Conservation (phyloP, 2,329 filamentous ascomycete species). For the Fonsecaea erecta region DNA sequence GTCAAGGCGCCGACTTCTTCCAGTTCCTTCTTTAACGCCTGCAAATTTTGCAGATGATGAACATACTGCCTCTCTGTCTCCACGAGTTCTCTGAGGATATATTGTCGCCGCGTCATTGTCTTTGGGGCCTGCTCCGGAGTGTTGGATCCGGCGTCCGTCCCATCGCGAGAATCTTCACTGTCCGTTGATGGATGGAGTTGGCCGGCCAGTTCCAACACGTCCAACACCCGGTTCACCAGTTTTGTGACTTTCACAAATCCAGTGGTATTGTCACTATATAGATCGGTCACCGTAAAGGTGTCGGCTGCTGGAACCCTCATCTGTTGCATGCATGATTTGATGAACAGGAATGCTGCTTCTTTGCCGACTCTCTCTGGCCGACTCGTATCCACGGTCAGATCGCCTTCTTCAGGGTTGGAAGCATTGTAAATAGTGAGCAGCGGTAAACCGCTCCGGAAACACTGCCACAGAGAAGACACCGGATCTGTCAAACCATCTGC, state of each 20-base stretch:
- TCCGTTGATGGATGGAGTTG: conserved; percentile 66
- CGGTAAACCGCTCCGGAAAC: conserved; percentile 81
- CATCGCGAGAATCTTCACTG: conserved; percentile 40
- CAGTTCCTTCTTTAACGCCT: conserved; percentile 86
- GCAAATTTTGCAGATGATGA: conserved; percentile 91
- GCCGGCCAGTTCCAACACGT: conserved; percentile 78
- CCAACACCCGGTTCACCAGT: conserved; percentile 89
- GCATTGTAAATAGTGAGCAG: conserved; percentile 89
- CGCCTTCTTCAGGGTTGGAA: conserved; percentile 68
- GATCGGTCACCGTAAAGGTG: conserved; percentile 88
- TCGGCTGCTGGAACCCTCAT: conserved; percentile 78
- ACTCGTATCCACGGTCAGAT: conserved; percentile 61
- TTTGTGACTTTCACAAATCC: conserved; percentile 91
- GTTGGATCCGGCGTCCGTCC: conserved; percentile 53
- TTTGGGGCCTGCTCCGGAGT: conserved; percentile 30
- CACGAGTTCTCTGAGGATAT: conserved; percentile 88
- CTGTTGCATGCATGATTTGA: conserved; percentile 84
- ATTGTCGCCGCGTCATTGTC: conserved; percentile 75
- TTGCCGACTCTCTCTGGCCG: conserved; percentile 75
- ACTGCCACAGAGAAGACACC: conserved; percentile 88
- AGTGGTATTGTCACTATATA: conserved; percentile 92
- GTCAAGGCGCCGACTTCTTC: conserved; percentile 86
- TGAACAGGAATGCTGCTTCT: conserved; percentile 87
- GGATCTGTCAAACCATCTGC: conserved; percentile 69
- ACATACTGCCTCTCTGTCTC: conserved; percentile 98